Evolutionary conservation across 192 early-diverging fungal species (phyloP).

Genomic region (Entomortierella chlamydospora): DNA sequence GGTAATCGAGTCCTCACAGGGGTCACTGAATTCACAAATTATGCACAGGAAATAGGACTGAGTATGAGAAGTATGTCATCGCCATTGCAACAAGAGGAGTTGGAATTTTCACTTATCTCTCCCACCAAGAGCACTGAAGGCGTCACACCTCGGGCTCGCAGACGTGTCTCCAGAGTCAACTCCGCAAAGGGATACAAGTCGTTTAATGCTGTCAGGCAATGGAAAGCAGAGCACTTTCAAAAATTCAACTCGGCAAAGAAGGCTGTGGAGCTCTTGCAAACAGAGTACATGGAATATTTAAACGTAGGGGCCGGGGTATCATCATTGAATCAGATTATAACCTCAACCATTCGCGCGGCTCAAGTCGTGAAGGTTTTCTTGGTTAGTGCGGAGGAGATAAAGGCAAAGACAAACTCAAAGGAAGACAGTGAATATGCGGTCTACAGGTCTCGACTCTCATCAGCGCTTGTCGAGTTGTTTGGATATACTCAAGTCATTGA

Average conservation of each 20-base stretch:
- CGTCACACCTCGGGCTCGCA: slow-evolving; percentile 9
- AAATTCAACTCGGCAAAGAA: slow-evolving; percentile 23
- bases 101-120: slow-evolving; percentile 6
- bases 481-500: slow-evolving; percentile 24
- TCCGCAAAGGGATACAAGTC: slow-evolving; percentile 52
- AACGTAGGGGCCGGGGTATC: not conserved
- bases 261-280: slow-evolving; percentile 24
- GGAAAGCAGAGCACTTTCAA: slow-evolving; percentile 33
- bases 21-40: slow-evolving; percentile 35
- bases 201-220: slow-evolving; percentile 49
- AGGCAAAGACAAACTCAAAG: slow-evolving; percentile 17
- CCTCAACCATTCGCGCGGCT: slow-evolving; percentile 16
- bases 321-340: slow-evolving; percentile 11
- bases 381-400: slow-evolving; percentile 36
- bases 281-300: slow-evolving; percentile 43
- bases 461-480: slow-evolving; percentile 18
- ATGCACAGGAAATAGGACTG: slow-evolving; percentile 35
- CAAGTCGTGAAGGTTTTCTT: slow-evolving; percentile 32
- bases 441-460: slow-evolving; percentile 17
- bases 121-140: not conserved
- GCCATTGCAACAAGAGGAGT: not conserved
- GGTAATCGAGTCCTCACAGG: slow-evolving; percentile 25
- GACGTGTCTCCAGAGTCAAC: slow-evolving; percentile 36
- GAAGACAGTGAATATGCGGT: slow-evolving; percentile 16
- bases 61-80: slow-evolving; percentile 1